Conservation (phyloP, 257 asterid genomes). For the Fraxinus quadrangulata region DNA sequence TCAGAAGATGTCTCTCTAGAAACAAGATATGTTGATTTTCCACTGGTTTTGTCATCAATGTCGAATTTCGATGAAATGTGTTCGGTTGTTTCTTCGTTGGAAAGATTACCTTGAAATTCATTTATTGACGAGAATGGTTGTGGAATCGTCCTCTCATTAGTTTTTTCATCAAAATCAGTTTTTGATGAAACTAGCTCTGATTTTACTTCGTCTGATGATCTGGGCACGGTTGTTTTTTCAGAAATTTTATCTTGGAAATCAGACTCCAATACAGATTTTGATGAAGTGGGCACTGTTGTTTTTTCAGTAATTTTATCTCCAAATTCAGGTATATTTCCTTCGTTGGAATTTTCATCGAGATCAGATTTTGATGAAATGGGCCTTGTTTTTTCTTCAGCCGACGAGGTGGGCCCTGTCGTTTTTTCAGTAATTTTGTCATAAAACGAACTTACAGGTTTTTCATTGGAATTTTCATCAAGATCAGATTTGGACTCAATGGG, state of each 20-base stretch:
- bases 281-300: conserved; percentile 22
- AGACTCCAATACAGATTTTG: conserved; percentile 34
- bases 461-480: conserved; percentile 27
- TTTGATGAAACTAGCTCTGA: conserved; percentile 22
- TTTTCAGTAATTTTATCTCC: conserved; percentile 21
- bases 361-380: conserved; percentile 24
- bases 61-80: not conserved
- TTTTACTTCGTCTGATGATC: conserved; percentile 16
- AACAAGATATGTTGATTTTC: conserved; percentile 10
- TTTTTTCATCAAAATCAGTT: conserved; percentile 32
- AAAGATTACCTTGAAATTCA: not conserved
- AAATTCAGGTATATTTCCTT: conserved; percentile 12
- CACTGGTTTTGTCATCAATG: conserved; percentile 11
- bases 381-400: conserved; percentile 14
- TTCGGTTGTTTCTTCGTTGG: not conserved
- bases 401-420: conserved; percentile 21
- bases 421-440: conserved; percentile 22
- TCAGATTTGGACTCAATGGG: conserved; percentile 21
- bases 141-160: not conserved
- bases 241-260: conserved; percentile 11
- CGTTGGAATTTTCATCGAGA: conserved; percentile 24
- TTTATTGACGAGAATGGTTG: not conserved
- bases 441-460: conserved; percentile 7
- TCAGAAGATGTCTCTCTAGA: conserved; percentile 16
- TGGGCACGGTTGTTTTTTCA: conserved; percentile 25